These are phyloP conservation scores for Prunus salicina DNA, from an alignment of 306 rosid species.

Conservation along the genomic window DNA sequence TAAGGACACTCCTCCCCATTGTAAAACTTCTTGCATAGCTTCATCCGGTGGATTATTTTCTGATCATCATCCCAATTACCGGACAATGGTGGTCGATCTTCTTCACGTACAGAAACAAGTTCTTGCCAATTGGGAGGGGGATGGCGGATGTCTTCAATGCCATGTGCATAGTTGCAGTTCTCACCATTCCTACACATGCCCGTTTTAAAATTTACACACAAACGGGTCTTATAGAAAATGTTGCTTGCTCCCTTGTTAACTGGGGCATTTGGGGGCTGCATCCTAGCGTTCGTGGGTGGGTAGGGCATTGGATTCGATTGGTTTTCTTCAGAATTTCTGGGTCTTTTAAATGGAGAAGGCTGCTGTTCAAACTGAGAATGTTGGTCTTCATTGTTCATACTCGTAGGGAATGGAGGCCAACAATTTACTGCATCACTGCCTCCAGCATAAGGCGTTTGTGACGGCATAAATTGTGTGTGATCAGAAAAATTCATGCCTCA, in stretches of 20 bases:
- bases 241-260: conserved; percentile 54
- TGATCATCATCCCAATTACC: conserved; percentile 85
- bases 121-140: conserved; percentile 99
- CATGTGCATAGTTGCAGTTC: conserved; percentile 93
- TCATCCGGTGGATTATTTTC: conserved; percentile 84
- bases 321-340: conserved; percentile 50
- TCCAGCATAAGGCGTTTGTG: conserved; percentile 36
- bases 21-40: conserved; percentile 86
- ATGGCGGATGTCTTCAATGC: conserved; percentile 73
- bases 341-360: conserved; percentile 50
- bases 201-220: conserved; percentile 65
- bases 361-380: conserved; percentile 42
- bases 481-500: conserved; percentile 58
- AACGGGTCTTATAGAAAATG: conserved; percentile 87
- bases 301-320: conserved; percentile 31
- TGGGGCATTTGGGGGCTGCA: conserved; percentile 36
- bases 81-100: conserved; percentile 29
- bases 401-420: conserved; percentile 54
- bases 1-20: conserved; percentile 93
- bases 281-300: conserved; percentile 29
- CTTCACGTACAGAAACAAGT: conserved; percentile 51
- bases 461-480: conserved; percentile 37
- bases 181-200: conserved; percentile 81
- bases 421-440: conserved; percentile 53
- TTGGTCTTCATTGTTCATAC: conserved; percentile 38